Base-by-base conservation (phyloP, 176 grass and related monocot species). In the Carex pumila region DNA sequence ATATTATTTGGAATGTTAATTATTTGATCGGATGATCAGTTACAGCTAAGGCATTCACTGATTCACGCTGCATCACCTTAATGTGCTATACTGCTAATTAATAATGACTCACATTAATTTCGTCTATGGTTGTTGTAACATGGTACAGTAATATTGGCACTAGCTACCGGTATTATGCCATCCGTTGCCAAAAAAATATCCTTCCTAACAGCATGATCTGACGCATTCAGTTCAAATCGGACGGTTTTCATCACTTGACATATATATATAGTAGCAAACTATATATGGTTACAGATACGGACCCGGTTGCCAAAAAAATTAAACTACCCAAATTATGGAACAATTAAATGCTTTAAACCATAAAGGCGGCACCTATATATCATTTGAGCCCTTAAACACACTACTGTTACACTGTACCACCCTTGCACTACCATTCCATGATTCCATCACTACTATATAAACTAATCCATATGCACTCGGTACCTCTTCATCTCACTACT, bases 341-440 rank as follows among this genome's bases (percentile, higher is more conserved):
- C 25, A 31, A 63, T 81, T 81, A 3, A 80, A 81, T 81, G 57
- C 31, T 39, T 39, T 18, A 81, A 81, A 81, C 79, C 57, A 81
- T 39, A 81, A 63, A 63, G 52, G 17, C 79, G 79, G 79, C 59
- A 57, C 54, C 32, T 61, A 63, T 81, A 25, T 25, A 25, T 25
- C 18, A 18, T 57, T 15, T 59, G 71, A 81, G 1, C 37, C 57
- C 56, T 81, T 81, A 37, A 81, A 61, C 36, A 81, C 78, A 64
- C 45, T 11, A 39, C 34, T 58, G 2, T 71, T 49, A 9, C 68
- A 43, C 11, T 15, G 25, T 25, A 25, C 25, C 25, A 10, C 36
- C 25, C 25, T 25, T 47, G 31, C 15, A 47, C 4, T 29, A 78
- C 0, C 7, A 49, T 78, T 19, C 21, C 22, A 78, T 58, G 3